These are phyloP conservation scores for Colletotrichum graminicola DNA, from an alignment of 2,329 filamentous ascomycete genomes.

Conservation along the genomic window DNA sequence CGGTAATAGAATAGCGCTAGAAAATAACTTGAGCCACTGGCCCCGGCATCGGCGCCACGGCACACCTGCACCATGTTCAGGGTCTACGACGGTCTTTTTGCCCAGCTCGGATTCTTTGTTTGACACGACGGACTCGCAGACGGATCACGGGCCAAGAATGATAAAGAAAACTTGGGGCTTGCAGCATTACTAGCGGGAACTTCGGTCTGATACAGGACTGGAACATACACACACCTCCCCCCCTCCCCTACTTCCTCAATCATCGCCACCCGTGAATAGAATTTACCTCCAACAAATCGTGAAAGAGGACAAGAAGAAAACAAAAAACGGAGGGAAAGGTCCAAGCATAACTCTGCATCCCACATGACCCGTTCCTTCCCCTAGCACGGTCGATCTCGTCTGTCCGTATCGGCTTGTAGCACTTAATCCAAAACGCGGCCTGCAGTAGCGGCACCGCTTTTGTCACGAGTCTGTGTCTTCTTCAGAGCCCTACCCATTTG, in stretches of 20 bases:
- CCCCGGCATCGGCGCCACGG: neutral
- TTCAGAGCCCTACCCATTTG: constrained; percentile 81
- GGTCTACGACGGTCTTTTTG: neutral
- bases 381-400: neutral
- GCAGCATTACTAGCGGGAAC: constrained; percentile 28
- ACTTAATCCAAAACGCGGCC: constrained; percentile 77
- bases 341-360: neutral
- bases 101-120: constrained; percentile 32
- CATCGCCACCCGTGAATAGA: constrained; percentile 18
- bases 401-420: neutral
- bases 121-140: constrained; percentile 34
- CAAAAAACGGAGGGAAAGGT: neutral
- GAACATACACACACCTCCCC: constrained; percentile 7
- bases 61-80: neutral
- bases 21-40: constrained; percentile 27
- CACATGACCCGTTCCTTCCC: neutral
- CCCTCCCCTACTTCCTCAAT: constrained; percentile 4
- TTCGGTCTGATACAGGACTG: constrained; percentile 20
- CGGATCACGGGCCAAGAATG: constrained; percentile 21
- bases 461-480: constrained; percentile 92
- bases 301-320: neutral
- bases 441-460: constrained; percentile 77
- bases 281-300: constrained; percentile 5
- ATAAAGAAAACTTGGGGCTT: constrained; percentile 16
- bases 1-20: constrained; percentile 26